Evolutionary conservation across 345 rosid species (phyloP).

Genomic region (Ailanthus altissimus): DNA sequence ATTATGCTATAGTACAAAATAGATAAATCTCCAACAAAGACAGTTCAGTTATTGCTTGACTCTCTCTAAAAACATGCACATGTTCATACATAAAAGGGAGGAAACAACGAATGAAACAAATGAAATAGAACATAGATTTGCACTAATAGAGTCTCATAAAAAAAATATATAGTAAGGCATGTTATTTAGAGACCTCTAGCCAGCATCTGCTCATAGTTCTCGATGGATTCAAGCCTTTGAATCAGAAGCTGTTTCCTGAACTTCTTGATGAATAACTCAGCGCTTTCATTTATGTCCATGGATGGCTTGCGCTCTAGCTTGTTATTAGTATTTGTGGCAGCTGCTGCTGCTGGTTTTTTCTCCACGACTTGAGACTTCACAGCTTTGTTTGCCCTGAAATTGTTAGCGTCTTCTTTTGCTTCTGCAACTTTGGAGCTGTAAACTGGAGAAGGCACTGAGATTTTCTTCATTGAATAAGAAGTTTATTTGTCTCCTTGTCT

Average conservation of each 20-base stretch:
- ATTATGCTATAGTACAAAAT: not conserved
- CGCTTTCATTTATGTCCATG: conserved; percentile 66
- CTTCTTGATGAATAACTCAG: conserved; percentile 74
- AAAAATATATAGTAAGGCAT: not conserved
- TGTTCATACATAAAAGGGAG: not conserved
- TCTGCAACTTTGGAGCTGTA: conserved; percentile 13
- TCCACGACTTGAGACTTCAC: not conserved
- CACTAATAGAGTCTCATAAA: not conserved
- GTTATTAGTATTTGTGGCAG: conserved; percentile 9
- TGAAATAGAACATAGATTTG: not conserved
- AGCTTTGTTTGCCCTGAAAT: conserved; percentile 11
- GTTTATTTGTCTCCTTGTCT: not conserved
- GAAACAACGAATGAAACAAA: not conserved
- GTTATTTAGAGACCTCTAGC: conserved; percentile 42
- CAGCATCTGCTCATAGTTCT: conserved; percentile 60
- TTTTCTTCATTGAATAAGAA: conserved; percentile 24
- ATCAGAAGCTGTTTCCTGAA: conserved; percentile 65
- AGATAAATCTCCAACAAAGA: no score
- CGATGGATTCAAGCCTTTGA: conserved; percentile 79
- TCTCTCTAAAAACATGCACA: not conserved
- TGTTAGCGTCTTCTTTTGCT: conserved; percentile 16
- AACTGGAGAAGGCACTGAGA: conserved; percentile 25
- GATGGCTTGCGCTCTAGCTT: conserved; percentile 57
- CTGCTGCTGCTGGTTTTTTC: not conserved
- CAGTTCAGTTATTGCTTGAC: no score